phyloP scores from a whole-genome alignment of 768 basidiomycete genomes.

The Russula emetica region DNA sequence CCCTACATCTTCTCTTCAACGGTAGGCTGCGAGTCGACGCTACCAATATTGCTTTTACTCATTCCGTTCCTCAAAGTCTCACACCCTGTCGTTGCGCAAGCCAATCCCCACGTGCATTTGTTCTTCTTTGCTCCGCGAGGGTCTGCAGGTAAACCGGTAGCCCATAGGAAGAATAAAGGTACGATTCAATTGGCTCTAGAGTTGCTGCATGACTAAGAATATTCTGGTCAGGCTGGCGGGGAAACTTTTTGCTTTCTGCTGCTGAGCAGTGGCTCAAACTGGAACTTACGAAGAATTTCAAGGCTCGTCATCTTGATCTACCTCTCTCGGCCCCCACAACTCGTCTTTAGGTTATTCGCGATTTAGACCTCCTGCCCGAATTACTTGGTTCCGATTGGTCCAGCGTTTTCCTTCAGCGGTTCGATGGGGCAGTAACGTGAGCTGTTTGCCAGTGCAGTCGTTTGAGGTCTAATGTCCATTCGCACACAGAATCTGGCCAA shows the following conservation, averaged over 20 bases:
- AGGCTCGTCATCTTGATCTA: conserved; percentile 39
- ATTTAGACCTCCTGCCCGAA: conserved; percentile 92
- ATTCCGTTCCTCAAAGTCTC: conserved; percentile 51
- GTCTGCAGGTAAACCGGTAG: conserved; percentile 88
- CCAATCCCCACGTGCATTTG: conserved; percentile 86
- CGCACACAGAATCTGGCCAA: conserved; percentile 68
- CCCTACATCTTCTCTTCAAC: conserved; percentile 85
- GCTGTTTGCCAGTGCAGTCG: conserved; percentile 31
- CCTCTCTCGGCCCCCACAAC: not conserved
- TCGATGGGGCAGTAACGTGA: conserved; percentile 84
- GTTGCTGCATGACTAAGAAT: conserved; percentile 2
- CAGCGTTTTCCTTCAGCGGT: conserved; percentile 91
- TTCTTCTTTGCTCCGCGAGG: conserved; percentile 93
- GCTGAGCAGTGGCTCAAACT: conserved; percentile 94
- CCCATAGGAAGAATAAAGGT: conserved; percentile 92
- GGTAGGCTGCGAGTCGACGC: conserved; percentile 39
- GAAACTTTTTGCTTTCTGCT: conserved; percentile 88
- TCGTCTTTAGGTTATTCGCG: conserved; percentile 69
- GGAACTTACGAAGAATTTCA: conserved; percentile 95
- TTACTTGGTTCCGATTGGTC: conserved; percentile 95
- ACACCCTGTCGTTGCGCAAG: conserved; percentile 90
- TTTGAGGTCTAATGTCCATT: not conserved
- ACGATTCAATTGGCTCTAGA: not conserved
- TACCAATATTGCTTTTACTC: not conserved
- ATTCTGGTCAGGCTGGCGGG: conserved; percentile 73